phyloP scores from a whole-genome alignment of 208 protist species.

The Leishmania tropica region DNA sequence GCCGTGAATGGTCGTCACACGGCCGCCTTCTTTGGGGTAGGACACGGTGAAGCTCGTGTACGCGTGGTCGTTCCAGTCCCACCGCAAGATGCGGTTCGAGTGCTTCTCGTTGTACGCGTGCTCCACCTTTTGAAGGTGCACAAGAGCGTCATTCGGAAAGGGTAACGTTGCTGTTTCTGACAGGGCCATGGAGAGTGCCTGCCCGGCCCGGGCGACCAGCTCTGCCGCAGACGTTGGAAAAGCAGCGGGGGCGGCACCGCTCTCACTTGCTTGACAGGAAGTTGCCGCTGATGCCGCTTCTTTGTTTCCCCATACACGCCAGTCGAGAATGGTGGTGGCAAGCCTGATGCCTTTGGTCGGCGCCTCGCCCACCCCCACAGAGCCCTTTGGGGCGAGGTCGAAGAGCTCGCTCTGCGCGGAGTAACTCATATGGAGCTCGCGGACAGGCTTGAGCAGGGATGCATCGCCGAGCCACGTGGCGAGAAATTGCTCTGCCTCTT shows the following conservation, averaged over 20 bases:
- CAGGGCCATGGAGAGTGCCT: neutral
- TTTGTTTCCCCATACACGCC: conserved; percentile 33
- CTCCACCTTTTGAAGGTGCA: conserved; percentile 25
- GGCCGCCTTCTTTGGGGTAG: conserved; percentile 35
- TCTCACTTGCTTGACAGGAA: neutral
- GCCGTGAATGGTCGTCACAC: conserved; percentile 35
- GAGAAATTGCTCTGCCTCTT: conserved; percentile 38
- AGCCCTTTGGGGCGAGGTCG: neutral
- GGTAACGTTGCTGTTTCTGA: conserved; percentile 22
- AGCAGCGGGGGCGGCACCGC: neutral
- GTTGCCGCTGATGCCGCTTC: neutral
- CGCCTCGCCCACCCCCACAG: neutral
- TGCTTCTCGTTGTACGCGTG: conserved; percentile 19
- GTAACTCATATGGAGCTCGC: conserved; percentile 20
- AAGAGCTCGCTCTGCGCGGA: conserved; percentile 13
- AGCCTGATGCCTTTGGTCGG: conserved; percentile 21
- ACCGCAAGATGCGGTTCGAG: conserved; percentile 20
- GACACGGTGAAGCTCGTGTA: conserved; percentile 31
- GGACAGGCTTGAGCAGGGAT: conserved; percentile 17
- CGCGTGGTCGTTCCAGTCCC: conserved; percentile 33
- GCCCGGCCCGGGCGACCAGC: conserved; percentile 5
- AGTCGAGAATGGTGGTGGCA: conserved; percentile 32
- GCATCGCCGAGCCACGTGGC: conserved; percentile 22
- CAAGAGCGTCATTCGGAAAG: conserved; percentile 32
- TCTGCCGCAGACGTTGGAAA: conserved; percentile 9